Evolutionary conservation across 2,329 filamentous ascomycete genomes (phyloP).

Genomic region (Pseudogymnoascus sp.): DNA sequence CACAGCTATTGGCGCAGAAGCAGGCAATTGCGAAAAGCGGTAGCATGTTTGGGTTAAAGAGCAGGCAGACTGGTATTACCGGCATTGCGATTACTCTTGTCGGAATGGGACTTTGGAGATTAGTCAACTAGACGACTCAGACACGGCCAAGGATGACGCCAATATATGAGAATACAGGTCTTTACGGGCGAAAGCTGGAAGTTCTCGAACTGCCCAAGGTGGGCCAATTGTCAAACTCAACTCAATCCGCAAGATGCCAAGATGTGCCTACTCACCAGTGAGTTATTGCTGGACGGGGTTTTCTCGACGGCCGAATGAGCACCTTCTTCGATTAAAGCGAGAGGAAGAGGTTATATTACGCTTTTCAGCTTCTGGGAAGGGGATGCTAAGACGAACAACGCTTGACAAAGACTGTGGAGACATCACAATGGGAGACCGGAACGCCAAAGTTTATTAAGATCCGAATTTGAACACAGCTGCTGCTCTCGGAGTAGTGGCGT

Average conservation of each 20-base stretch:
- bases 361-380: neutral
- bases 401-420: neutral
- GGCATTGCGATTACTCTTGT: conserved; percentile 59
- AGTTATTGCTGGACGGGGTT: neutral
- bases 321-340: neutral
- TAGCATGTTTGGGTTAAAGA: conserved; percentile 64
- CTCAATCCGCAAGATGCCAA: neutral
- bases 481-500: neutral
- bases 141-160: neutral
- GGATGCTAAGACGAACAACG: neutral
- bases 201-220: neutral
- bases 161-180: neutral
- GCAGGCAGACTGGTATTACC: conserved; percentile 58
- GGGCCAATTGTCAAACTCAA: conserved; percentile 1
- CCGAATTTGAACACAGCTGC: neutral
- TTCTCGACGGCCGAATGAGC: neutral
- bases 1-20: conserved; percentile 59
- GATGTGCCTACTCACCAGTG: neutral
- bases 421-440: neutral
- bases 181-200: neutral
- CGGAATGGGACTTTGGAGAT: conserved; percentile 58
- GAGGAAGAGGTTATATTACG: neutral
- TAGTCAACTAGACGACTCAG: conserved; percentile 16
- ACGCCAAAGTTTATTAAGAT: neutral
- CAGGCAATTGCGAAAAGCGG: conserved; percentile 59